Conservation (phyloP, 768 basidiomycete genomes). For the Suillus cothurnatus region DNA sequence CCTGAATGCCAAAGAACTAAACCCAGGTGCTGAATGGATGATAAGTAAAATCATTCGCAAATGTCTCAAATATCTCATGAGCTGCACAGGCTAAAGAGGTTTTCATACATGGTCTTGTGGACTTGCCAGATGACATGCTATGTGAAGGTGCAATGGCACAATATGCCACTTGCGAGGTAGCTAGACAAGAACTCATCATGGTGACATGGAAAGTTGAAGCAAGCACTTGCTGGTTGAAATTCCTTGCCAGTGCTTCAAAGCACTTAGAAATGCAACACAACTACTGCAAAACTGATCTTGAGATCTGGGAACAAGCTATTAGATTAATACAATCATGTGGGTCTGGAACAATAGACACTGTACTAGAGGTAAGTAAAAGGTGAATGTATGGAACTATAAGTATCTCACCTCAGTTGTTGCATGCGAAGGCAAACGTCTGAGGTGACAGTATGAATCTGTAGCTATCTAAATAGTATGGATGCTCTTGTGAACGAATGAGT, state of each 20-base stretch:
- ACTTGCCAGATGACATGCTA: conserved; percentile 7
- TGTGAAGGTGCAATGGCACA: neutral
- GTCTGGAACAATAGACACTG: too few species aligned
- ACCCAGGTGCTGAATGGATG: neutral
- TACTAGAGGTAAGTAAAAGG: too few species aligned
- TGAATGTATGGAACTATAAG: too few species aligned
- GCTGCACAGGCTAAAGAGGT: neutral
- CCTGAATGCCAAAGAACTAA: neutral
- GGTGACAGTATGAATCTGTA: too few species aligned
- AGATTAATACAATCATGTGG: too few species aligned
- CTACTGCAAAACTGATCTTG: neutral
- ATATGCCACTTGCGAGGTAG: conserved; percentile 3
- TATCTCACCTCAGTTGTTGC: too few species aligned
- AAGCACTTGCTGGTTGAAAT: neutral
- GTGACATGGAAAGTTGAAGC: conserved; percentile 8
- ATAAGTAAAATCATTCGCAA: neutral
- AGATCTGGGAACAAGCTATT: conserved; percentile 1
- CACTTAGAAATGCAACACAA: neutral
- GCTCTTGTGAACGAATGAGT: too few species aligned
- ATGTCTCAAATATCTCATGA: too few species aligned
- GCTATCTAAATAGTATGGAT: too few species aligned
- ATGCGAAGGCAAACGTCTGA: too few species aligned
- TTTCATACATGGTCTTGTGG: neutral
- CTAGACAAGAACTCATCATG: neutral
- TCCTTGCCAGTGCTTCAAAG: neutral